Conservation (phyloP, 495 filamentous ascomycete species). For the Pyrenopolyporus hunteri region DNA sequence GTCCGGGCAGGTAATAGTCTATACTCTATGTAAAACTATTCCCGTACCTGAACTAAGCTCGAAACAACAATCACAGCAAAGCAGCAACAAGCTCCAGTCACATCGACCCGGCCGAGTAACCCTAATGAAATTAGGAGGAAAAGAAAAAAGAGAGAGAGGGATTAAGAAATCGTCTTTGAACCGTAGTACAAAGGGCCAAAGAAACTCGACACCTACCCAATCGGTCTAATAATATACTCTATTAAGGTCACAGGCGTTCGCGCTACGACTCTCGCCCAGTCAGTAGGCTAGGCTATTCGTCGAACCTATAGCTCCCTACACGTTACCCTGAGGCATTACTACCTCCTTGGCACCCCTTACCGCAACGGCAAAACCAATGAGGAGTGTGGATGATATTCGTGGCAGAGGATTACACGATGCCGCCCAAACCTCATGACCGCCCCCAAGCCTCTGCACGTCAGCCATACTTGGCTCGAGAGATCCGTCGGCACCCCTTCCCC, state of each 20-base stretch:
- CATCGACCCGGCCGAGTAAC: neutral
- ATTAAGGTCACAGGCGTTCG: neutral
- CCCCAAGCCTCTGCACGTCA: constrained; percentile 28
- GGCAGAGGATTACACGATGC: constrained; percentile 34
- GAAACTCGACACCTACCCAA: neutral
- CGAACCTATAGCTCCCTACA: constrained; percentile 7
- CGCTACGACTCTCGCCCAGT: constrained; percentile 5
- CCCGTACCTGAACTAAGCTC: neutral
- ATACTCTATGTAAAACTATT: neutral
- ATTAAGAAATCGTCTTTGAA: no score
- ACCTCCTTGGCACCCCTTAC: constrained; percentile 27
- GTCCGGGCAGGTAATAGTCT: neutral
- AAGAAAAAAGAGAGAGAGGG: no score
- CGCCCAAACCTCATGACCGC: constrained; percentile 11
- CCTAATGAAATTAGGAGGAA: no score
- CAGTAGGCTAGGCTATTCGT: constrained; percentile 17
- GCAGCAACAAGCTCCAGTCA: neutral
- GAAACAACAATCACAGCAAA: neutral
- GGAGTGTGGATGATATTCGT: constrained; percentile 20
- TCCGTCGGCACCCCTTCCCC: constrained; percentile 15
- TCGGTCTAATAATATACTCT: neutral
- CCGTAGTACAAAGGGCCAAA: no score
- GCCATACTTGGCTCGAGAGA: constrained; percentile 19
- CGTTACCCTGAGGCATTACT: constrained; percentile 13
- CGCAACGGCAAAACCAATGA: constrained; percentile 24